phyloP scores from a whole-genome alignment of 257 asterid species.

The Striga asiatica region DNA sequence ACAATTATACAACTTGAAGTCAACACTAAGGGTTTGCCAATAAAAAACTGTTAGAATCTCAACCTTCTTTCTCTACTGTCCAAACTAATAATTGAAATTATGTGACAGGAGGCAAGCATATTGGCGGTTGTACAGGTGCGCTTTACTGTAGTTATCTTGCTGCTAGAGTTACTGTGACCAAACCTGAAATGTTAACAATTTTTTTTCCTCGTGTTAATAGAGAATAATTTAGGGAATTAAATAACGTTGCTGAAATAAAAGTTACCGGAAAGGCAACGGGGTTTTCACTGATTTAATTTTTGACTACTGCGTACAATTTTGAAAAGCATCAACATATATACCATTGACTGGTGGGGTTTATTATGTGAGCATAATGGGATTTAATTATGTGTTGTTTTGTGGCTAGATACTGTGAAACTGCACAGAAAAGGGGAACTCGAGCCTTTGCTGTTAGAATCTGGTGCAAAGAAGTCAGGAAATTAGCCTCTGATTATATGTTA shows the following conservation, averaged over 20 bases:
- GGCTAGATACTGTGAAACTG: slow-evolving; percentile 53
- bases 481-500: too few relatives aligned
- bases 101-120: slow-evolving; percentile 67
- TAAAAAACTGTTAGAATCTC: too few relatives aligned
- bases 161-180: too few relatives aligned
- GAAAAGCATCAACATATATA: not conserved
- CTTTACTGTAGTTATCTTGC: not conserved
- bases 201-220: slow-evolving; percentile 1
- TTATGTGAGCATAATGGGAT: not conserved
- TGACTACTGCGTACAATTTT: too few relatives aligned
- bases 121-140: slow-evolving; percentile 91
- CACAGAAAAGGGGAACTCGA: slow-evolving; percentile 58
- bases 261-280: too few relatives aligned
- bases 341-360: too few relatives aligned
- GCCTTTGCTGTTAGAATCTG: slow-evolving; percentile 46
- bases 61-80: slow-evolving; percentile 8
- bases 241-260: not conserved
- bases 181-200: too few relatives aligned
- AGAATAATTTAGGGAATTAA: not conserved
- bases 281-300: too few relatives aligned
- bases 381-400: not conserved
- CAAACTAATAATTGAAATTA: slow-evolving; percentile 9
- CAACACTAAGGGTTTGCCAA: too few relatives aligned
- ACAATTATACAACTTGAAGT: too few relatives aligned
- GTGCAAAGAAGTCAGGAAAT: slow-evolving; percentile 28